Evolutionary conservation across 2,329 filamentous ascomycete genomes (phyloP).

Genomic region (Colletotrichum abscissum): DNA sequence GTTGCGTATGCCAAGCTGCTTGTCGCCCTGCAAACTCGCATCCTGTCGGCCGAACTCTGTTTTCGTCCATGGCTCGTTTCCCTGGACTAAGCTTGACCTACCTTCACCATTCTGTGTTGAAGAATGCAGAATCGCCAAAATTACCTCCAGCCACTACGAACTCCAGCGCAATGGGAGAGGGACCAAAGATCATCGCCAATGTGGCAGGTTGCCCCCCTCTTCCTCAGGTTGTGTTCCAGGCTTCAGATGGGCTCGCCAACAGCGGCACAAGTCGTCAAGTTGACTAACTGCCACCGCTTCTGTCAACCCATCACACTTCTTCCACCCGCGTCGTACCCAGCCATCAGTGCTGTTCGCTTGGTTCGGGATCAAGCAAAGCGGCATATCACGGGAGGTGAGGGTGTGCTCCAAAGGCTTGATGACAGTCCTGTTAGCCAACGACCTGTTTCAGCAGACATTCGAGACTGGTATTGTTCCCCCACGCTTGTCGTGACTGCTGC

Average conservation of each 20-base stretch:
- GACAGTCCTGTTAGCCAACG: constrained; percentile 29
- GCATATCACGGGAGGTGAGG: constrained; percentile 15
- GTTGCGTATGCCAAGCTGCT: constrained; percentile 26
- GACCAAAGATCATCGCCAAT: neutral
- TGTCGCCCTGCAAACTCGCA: constrained; percentile 20
- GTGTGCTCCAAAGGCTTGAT: constrained; percentile 13
- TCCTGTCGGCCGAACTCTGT: constrained; percentile 17
- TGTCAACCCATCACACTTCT: neutral
- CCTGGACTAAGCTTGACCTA: neutral
- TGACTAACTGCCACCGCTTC: constrained; percentile 17
- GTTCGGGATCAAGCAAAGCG: constrained; percentile 1
- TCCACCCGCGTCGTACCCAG: constrained; percentile 15
- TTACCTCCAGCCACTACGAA: neutral
- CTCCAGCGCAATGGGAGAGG: neutral
- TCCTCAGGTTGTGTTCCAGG: neutral
- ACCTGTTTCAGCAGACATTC: constrained; percentile 25
- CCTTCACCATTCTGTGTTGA: neutral
- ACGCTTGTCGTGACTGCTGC: constrained; percentile 13
- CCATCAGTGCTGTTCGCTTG: constrained; percentile 11
- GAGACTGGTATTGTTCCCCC: constrained; percentile 12
- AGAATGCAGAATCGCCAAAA: neutral
- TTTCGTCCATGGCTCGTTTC: constrained; percentile 13
- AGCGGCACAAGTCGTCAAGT: neutral
- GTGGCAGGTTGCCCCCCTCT: neutral
- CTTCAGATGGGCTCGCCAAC: neutral